Evolutionary conservation across 192 early-diverging fungal species (phyloP).

Genomic region (Linnemannia exigua): DNA sequence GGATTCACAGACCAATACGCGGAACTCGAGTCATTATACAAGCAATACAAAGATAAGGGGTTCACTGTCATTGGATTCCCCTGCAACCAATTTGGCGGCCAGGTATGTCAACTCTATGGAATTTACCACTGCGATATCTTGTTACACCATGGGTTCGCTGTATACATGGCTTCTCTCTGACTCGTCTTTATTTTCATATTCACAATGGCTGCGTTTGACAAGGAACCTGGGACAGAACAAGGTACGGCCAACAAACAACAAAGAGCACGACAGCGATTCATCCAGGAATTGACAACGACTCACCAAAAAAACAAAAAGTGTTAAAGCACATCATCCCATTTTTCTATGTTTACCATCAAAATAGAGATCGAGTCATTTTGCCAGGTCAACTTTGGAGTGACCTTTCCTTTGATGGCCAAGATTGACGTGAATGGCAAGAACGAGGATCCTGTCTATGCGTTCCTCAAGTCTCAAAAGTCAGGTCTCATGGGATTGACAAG

Average conservation of each 20-base stretch:
- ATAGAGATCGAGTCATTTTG: slow-evolving; percentile 72
- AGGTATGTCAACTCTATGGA: slow-evolving; percentile 59
- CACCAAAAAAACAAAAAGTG: too few species aligned
- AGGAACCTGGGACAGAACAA: slow-evolving; percentile 65
- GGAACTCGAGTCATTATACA: slow-evolving; percentile 75
- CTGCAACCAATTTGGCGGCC: slow-evolving; percentile 88
- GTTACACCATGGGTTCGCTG: not conserved
- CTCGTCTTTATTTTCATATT: not conserved
- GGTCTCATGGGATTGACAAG: slow-evolving; percentile 65
- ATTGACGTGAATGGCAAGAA: slow-evolving; percentile 85
- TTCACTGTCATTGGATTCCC: slow-evolving; percentile 93
- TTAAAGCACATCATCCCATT: not conserved
- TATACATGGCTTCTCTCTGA: not conserved
- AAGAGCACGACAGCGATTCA: not conserved
- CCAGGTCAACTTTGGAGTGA: slow-evolving; percentile 81
- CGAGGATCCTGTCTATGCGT: slow-evolving; percentile 72
- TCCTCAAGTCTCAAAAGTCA: slow-evolving; percentile 68
- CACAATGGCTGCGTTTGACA: not conserved
- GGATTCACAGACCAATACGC: slow-evolving; percentile 84
- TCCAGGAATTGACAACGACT: not conserved
- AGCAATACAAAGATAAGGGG: slow-evolving; percentile 75
- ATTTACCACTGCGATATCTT: not conserved
- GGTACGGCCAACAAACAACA: slow-evolving; percentile 25
- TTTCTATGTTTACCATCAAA: too few species aligned
- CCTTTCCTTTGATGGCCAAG: slow-evolving; percentile 90